Conservation (phyloP, 345 rosid genomes). For the Dipteronia sinensis region DNA sequence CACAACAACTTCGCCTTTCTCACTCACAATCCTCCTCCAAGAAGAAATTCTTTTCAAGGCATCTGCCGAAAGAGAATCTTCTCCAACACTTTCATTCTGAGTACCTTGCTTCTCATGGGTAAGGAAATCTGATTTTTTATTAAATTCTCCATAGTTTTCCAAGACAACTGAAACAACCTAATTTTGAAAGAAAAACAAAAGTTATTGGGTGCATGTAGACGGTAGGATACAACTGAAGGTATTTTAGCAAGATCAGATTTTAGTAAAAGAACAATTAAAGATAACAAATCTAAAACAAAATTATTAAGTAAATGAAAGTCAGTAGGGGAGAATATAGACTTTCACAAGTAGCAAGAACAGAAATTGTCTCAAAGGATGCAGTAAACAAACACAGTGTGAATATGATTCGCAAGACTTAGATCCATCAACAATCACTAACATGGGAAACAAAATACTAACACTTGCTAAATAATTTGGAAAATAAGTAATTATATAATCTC, state of each 20-base stretch:
- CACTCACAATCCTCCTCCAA: conserved; percentile 63
- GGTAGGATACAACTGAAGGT: background rate
- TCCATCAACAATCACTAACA: background rate
- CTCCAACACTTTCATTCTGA: conserved; percentile 28
- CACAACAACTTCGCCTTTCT: conserved; percentile 58
- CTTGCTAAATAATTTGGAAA: conserved; percentile 5
- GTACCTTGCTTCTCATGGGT: conserved; percentile 28
- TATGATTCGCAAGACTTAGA: background rate
- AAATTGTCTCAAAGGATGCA: background rate
- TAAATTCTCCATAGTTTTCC: conserved; percentile 56
- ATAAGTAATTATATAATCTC: background rate
- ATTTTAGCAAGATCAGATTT: too few relatives aligned
- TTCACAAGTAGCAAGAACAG: background rate
- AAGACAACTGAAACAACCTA: conserved; percentile 72
- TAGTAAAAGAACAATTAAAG: too few relatives aligned
- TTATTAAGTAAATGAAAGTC: background rate
- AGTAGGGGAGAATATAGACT: background rate
- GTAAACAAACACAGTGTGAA: background rate
- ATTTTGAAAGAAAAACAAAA: conserved; percentile 9
- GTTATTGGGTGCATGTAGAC: background rate
- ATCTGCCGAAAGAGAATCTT: conserved; percentile 35
- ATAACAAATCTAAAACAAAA: background rate
- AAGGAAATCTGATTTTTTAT: conserved; percentile 24
- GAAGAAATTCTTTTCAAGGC: conserved; percentile 50
- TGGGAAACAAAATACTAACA: background rate